Conservation (phyloP, 345 rosid species). For the Aquilaria malaccensis region DNA sequence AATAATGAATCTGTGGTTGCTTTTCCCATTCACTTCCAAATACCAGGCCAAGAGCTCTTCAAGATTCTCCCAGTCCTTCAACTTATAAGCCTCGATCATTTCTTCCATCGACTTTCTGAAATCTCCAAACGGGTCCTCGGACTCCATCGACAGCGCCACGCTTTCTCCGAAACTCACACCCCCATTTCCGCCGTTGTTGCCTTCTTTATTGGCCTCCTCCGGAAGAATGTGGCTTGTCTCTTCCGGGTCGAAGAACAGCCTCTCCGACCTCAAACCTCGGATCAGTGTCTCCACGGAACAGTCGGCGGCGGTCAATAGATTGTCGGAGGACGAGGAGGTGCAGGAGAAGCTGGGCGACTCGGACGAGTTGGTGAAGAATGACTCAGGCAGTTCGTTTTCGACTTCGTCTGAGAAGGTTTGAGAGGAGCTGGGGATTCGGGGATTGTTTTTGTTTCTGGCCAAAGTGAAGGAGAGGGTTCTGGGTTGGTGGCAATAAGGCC, state of each 20-base stretch:
- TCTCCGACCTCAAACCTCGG: constrained; percentile 35
- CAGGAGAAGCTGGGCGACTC: constrained; percentile 36
- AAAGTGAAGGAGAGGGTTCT: constrained; percentile 63
- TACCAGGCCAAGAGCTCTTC: constrained; percentile 67
- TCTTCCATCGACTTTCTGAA: constrained; percentile 90
- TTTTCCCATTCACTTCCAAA: constrained; percentile 54
- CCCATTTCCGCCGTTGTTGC: background rate
- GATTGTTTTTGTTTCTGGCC: constrained; percentile 17
- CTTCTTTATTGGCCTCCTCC: constrained; percentile 15
- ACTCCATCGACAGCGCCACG: constrained; percentile 54
- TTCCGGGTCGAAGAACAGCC: constrained; percentile 70
- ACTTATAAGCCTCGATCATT: constrained; percentile 73
- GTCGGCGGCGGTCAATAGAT: background rate
- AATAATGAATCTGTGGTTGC: constrained; percentile 63
- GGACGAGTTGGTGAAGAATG: constrained; percentile 24
- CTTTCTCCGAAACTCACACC: constrained; percentile 34
- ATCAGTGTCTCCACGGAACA: constrained; percentile 45
- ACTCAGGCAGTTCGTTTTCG: constrained; percentile 9
- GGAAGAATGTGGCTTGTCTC: constrained; percentile 57
- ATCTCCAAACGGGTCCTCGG: constrained; percentile 64
- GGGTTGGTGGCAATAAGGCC: constrained; percentile 76
- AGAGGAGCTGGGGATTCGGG: constrained; percentile 32
- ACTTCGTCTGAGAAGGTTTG: constrained; percentile 20
- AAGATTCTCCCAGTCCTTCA: constrained; percentile 59
- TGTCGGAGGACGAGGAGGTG: background rate